These are phyloP conservation scores for Canariomyces notabilis DNA, from an alignment of 2,329 filamentous ascomycete genomes.

Conservation along the genomic window DNA sequence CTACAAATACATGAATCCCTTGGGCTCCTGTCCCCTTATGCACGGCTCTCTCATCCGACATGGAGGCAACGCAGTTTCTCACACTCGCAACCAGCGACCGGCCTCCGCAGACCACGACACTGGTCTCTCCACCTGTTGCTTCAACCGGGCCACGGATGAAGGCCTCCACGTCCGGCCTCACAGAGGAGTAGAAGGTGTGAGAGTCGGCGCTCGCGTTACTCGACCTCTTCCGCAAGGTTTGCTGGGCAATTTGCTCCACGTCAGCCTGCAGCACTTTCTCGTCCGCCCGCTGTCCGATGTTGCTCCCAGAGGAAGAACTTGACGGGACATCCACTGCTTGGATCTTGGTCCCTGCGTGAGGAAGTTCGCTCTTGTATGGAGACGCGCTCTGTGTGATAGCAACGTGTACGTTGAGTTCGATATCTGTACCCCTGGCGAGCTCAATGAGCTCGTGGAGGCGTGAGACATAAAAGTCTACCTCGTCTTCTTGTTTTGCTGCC, in stretches of 20 bases:
- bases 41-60: slow-evolving; percentile 58
- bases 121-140: slow-evolving; percentile 55
- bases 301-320: slow-evolving; percentile 17
- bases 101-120: slow-evolving; percentile 56
- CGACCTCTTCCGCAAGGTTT: slow-evolving; percentile 12
- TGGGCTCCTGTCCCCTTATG: slow-evolving; percentile 62
- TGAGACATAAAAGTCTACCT: slow-evolving; percentile 51
- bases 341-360: slow-evolving; percentile 18
- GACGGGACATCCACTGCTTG: slow-evolving; percentile 19
- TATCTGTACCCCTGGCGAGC: slow-evolving; percentile 38
- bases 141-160: slow-evolving; percentile 53
- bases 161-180: slow-evolving; percentile 45
- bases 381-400: slow-evolving; percentile 43
- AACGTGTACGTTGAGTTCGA: slow-evolving; percentile 49
- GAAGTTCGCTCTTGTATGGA: slow-evolving; percentile 17
- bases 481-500: slow-evolving; percentile 46
- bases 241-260: slow-evolving; percentile 25
- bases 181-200: slow-evolving; percentile 41
- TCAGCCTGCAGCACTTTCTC: slow-evolving; percentile 28
- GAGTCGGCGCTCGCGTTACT: slow-evolving; percentile 32
- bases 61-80: slow-evolving; percentile 49
- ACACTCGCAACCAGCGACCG: slow-evolving; percentile 48
- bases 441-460: slow-evolving; percentile 43
- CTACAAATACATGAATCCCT: slow-evolving; percentile 55
- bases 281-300: slow-evolving; percentile 11